These are phyloP conservation scores for Achaetomium macrosporum DNA, from an alignment of 2,329 filamentous ascomycete species.

Conservation along the genomic window DNA sequence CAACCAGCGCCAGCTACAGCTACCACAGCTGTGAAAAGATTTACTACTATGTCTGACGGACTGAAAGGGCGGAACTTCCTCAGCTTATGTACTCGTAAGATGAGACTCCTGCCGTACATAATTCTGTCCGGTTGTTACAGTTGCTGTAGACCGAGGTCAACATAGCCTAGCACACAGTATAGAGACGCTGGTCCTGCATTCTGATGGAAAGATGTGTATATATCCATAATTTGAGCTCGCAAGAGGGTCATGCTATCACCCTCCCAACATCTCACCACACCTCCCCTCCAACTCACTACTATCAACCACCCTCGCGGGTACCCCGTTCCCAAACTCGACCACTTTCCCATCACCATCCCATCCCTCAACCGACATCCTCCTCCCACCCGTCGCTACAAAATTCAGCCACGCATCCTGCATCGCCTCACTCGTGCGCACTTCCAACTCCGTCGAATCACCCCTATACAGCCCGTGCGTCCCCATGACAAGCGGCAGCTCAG, in stretches of 20 bases:
- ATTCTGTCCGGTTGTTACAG: no score
- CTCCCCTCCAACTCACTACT: not conserved
- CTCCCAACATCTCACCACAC: no score
- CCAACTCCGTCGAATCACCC: conserved; percentile 16
- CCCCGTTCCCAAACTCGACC: not conserved
- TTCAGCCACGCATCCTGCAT: conserved; percentile 23
- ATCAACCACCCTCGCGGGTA: not conserved
- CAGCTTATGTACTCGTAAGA: no score
- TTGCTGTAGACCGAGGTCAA: no score
- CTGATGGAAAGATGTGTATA: no score
- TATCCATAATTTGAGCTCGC: no score
- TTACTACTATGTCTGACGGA: conserved; percentile 4
- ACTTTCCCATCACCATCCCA: not conserved
- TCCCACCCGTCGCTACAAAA: conserved; percentile 1
- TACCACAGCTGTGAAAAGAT: conserved; percentile 7
- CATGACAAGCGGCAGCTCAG: conserved; percentile 32
- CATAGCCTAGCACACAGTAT: no score
- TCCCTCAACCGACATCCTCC: not conserved
- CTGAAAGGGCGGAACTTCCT: no score
- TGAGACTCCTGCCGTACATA: no score
- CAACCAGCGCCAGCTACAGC: not conserved
- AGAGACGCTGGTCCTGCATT: no score
- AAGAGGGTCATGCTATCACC: no score
- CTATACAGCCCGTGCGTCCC: conserved; percentile 27
- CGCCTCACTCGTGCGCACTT: conserved; percentile 15